Percentiles rank a stretch among this genome's conserved stretches.
Evolutionary conservation across 169 alveolate genomes (phyloP).

Genomic region (Cyclospora cayetanensis): DNA sequence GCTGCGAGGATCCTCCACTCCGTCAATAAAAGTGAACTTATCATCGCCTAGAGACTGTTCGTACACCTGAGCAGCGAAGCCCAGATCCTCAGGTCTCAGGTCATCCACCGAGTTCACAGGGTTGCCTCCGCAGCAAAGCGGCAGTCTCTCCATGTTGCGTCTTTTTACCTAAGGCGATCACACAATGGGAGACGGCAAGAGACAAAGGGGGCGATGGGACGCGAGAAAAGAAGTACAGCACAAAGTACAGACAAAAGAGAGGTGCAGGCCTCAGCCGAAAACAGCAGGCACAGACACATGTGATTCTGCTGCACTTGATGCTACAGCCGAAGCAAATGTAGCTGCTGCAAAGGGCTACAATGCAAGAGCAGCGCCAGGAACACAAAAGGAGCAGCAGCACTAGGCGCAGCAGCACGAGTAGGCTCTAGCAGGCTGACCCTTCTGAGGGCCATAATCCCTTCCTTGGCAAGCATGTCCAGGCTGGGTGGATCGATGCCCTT

Average conservation of each 20-base stretch:
- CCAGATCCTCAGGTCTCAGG: conserved; percentile 92
- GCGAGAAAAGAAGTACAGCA: not conserved
- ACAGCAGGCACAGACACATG: not conserved
- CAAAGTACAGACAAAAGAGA: not conserved
- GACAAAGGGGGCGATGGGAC: not conserved
- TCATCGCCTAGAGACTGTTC: conserved; percentile 98
- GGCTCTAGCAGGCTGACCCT: conserved; percentile 85
- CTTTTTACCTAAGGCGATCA: conserved; percentile 86
- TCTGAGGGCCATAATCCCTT: conserved; percentile 96
- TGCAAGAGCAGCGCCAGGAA: not conserved
- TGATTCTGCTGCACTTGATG: no score
- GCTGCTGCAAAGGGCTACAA: no score
- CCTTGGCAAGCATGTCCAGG: conserved; percentile 98
- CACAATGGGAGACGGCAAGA: not conserved
- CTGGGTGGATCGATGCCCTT: conserved; percentile 99
- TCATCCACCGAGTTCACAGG: conserved; percentile 98
- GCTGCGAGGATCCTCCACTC: conserved; percentile 94
- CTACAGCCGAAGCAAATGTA: no score
- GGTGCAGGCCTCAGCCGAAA: not conserved
- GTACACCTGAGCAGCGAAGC: conserved; percentile 96
- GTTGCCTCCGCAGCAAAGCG: conserved; percentile 98
- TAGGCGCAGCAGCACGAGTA: not conserved
- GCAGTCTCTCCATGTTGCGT: conserved; percentile 98
- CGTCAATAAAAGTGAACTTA: conserved; percentile 98
- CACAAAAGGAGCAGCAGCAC: not conserved